These are phyloP conservation scores for Priceomyces fermenticarens DNA, from an alignment of 805 yeast genomes.

Conservation along the genomic window DNA sequence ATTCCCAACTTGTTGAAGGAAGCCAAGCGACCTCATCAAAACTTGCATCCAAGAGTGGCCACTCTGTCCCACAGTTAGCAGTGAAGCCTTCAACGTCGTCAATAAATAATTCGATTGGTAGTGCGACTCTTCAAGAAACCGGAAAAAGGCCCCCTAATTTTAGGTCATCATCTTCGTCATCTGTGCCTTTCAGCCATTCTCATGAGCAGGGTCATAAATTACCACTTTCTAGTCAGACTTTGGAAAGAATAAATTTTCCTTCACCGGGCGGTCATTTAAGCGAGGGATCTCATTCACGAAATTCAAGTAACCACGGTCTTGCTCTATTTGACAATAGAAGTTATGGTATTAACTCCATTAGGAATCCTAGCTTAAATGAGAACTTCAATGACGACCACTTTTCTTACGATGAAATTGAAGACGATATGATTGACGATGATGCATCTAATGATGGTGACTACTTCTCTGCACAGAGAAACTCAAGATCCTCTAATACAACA, in stretches of 20 bases:
- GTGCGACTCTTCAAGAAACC: conserved; percentile 7
- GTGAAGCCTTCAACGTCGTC: conserved; percentile 10
- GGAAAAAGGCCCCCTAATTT: conserved; percentile 8
- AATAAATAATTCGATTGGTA: conserved; percentile 5
- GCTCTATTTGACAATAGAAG: conserved; percentile 11
- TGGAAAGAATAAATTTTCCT: conserved; percentile 3
- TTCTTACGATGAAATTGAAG: conserved; percentile 23
- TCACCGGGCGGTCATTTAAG: conserved; percentile 2
- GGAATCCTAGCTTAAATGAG: conserved; percentile 17
- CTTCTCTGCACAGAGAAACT: conserved; percentile 9
- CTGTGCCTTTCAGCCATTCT: conserved; percentile 3
- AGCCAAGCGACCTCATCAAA: not conserved
- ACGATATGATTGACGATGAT: conserved; percentile 23
- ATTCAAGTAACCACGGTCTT: conserved; percentile 8
- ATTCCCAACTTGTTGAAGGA: conserved; percentile 9
- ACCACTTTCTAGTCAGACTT: not conserved
- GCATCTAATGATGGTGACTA: conserved; percentile 28
- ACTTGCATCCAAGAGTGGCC: not conserved
- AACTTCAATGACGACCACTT: conserved; percentile 25
- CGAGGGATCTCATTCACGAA: conserved; percentile 2
- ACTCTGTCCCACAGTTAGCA: conserved; percentile 2
- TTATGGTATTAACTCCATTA: conserved; percentile 4
- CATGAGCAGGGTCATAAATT: not conserved
- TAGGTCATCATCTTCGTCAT: conserved; percentile 10
- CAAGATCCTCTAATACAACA: conserved; percentile 3